A percentile compares a stretch with the other conserved stretches of the same genome.
phyloP scores from a whole-genome alignment of 768 basidiomycete species.

The Neoboletus brunneissimus region DNA sequence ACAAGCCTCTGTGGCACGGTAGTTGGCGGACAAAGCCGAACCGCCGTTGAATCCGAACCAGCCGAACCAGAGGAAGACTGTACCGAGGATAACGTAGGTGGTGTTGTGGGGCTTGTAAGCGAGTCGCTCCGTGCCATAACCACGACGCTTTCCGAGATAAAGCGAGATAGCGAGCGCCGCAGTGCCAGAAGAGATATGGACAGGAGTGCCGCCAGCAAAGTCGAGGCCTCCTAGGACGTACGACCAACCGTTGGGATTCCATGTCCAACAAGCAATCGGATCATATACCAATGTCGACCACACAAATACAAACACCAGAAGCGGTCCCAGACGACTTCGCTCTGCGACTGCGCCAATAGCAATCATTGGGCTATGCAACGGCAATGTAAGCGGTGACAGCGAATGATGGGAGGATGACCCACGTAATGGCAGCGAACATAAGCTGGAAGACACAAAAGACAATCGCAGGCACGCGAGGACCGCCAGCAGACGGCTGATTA shows the following conservation, averaged over 20 bases:
- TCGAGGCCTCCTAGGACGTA: constrained; percentile 79
- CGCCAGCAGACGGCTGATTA: constrained; percentile 70
- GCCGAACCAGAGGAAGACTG: constrained; percentile 90
- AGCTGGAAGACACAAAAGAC: constrained; percentile 83
- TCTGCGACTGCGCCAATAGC: constrained; percentile 93
- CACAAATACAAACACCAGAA: constrained; percentile 84
- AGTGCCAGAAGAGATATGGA: constrained; percentile 92
- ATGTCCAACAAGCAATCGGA: constrained; percentile 95
- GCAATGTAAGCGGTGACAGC: constrained; percentile 10
- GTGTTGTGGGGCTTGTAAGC: constrained; percentile 96
- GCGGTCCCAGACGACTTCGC: constrained; percentile 78
- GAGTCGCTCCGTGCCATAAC: constrained; percentile 86
- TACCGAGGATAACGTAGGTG: constrained; percentile 90
- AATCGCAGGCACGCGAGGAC: constrained; percentile 64
- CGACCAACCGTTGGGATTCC: constrained; percentile 81
- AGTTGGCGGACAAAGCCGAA: constrained; percentile 82
- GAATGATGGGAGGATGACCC: constrained; percentile 23
- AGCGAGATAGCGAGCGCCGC: constrained; percentile 89
- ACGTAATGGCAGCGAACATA: constrained; percentile 91
- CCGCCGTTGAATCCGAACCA: constrained; percentile 98
- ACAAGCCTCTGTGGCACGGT: constrained; percentile 84
- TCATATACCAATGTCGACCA: constrained; percentile 93
- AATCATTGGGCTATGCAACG: constrained; percentile 62
- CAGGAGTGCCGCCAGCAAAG: constrained; percentile 94
- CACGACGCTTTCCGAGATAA: constrained; percentile 87